A percentile compares a stretch with the other conserved stretches of the same genome.
These are phyloP conservation scores for Alternaria arbusti DNA, from an alignment of 2,329 filamentous ascomycete genomes.

Conservation along the genomic window DNA sequence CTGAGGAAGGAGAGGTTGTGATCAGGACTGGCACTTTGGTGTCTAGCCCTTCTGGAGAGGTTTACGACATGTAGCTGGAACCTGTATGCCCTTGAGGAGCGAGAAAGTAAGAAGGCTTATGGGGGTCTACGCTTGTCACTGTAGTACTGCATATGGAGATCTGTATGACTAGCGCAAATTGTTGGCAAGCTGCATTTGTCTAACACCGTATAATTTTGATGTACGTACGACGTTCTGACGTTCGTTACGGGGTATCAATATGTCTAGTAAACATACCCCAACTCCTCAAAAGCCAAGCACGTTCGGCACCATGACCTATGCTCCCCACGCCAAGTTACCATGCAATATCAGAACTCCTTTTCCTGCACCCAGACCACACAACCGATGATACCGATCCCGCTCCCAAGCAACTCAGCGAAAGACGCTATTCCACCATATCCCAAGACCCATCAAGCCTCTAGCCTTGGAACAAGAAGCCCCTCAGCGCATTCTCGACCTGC, in stretches of 20 bases:
- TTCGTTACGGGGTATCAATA: not conserved
- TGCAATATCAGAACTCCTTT: not conserved
- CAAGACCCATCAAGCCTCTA: not conserved
- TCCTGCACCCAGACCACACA: too few species aligned
- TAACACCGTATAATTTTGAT: not conserved
- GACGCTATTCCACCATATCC: not conserved
- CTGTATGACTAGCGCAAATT: not conserved
- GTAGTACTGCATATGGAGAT: not conserved
- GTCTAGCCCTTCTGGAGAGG: too few species aligned
- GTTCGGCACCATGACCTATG: not conserved
- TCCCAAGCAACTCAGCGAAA: not conserved
- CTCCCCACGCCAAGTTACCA: not conserved
- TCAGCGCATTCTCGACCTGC: conserved; percentile 35
- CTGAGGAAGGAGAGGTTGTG: not conserved
- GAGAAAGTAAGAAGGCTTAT: not conserved
- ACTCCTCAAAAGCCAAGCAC: not conserved
- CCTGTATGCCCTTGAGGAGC: not conserved
- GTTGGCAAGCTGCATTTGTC: not conserved
- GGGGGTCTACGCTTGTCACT: not conserved
- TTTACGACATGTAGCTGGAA: too few species aligned
- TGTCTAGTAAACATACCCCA: not conserved
- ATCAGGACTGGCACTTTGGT: not conserved
- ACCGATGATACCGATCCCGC: too few species aligned
- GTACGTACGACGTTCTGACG: not conserved
- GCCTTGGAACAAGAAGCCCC: conserved; percentile 36